phyloP scores from a whole-genome alignment of 345 rosid genomes.

The Euphorbia pulcherrima region DNA sequence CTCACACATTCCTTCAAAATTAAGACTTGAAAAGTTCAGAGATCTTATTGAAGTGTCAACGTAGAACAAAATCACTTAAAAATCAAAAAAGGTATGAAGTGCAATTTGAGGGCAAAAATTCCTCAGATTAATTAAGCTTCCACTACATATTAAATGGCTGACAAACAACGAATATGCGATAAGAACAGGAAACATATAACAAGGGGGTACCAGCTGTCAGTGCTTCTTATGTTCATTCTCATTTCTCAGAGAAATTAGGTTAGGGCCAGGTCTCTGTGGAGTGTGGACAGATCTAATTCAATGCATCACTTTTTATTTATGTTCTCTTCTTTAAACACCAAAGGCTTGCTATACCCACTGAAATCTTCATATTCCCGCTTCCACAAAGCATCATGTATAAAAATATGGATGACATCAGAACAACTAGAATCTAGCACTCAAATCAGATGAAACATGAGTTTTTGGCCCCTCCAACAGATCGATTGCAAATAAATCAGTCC shows the following conservation, averaged over 20 bases:
- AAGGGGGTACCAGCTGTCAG: background rate
- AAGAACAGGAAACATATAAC: background rate
- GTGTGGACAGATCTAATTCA: background rate
- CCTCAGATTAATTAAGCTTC: background rate
- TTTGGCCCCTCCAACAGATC: too few relatives aligned
- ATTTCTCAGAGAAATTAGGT: background rate
- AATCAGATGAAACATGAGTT: too few relatives aligned
- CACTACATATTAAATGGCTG: background rate
- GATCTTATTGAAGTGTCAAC: background rate
- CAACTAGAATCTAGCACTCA: too few relatives aligned
- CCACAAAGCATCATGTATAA: too few relatives aligned
- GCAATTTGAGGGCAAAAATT: background rate
- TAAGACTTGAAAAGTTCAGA: conserved; percentile 7
- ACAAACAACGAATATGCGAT: background rate
- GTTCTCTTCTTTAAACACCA: too few relatives aligned
- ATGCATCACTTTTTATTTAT: too few relatives aligned
- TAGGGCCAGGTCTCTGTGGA: background rate
- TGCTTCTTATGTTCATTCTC: background rate
- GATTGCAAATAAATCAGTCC: too few relatives aligned
- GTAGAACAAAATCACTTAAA: background rate
- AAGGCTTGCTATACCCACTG: too few relatives aligned
- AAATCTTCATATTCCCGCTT: too few relatives aligned
- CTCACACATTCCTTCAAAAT: conserved; percentile 73
- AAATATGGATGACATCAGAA: too few relatives aligned
- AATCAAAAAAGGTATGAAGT: background rate